These are phyloP conservation scores for Russula olivacea DNA, from an alignment of 768 basidiomycete species.

Conservation along the genomic window DNA sequence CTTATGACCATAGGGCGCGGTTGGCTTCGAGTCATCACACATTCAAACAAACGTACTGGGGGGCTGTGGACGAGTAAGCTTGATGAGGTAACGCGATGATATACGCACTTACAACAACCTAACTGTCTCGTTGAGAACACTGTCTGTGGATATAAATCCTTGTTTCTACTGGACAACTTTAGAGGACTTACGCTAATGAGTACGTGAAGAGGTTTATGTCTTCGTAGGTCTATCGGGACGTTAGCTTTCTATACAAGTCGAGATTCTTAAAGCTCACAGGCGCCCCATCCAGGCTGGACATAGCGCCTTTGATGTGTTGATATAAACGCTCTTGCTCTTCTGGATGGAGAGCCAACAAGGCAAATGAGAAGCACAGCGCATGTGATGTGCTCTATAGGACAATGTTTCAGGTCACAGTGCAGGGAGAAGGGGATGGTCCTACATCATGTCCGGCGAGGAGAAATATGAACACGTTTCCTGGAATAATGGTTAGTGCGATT, in stretches of 20 bases:
- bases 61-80: conserved; percentile 2
- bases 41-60: not conserved
- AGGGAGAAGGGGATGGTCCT: not conserved
- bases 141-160: too few relatives aligned
- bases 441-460: conserved; percentile 34
- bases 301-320: conserved; percentile 32
- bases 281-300: conserved; percentile 27
- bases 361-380: conserved; percentile 37
- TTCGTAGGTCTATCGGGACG: conserved; percentile 24
- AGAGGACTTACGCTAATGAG: conserved; percentile 21
- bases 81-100: too few relatives aligned
- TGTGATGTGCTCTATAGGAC: conserved; percentile 34
- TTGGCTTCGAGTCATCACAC: not conserved
- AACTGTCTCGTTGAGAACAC: too few relatives aligned
- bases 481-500: not conserved
- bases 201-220: conserved; percentile 25
- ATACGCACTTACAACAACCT: too few relatives aligned
- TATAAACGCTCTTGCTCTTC: conserved; percentile 40
- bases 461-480: conserved; percentile 31
- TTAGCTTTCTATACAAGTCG: not conserved
- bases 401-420: not conserved
- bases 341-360: conserved; percentile 37
- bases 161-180: not conserved
- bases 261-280: not conserved
- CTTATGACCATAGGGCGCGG: conserved; percentile 32